A percentile compares a stretch with the other conserved stretches of the same genome.
These are phyloP conservation scores for Debaryomyces sp. DNA, from an alignment of 1,139 yeast species.

Conservation along the genomic window DNA sequence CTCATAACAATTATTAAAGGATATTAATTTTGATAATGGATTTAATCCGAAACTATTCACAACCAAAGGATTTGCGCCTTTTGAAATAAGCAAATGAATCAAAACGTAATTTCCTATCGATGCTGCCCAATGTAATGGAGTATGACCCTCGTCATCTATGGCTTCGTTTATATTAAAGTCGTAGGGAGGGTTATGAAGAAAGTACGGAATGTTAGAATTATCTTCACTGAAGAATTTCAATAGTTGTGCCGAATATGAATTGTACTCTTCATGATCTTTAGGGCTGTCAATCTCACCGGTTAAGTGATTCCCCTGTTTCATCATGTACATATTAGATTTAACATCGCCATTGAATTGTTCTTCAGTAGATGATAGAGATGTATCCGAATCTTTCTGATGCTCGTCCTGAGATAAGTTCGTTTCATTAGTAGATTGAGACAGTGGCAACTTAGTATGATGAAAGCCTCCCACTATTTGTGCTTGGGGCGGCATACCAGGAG, in stretches of 20 bases:
- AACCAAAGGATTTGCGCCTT: slow-evolving; percentile 77
- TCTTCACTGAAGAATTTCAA: slow-evolving; percentile 72
- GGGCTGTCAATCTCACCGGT: slow-evolving; percentile 12
- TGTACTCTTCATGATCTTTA: slow-evolving; percentile 25
- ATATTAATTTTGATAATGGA: slow-evolving; percentile 78
- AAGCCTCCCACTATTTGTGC: slow-evolving; percentile 31
- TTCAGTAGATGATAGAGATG: slow-evolving; percentile 44
- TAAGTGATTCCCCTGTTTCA: slow-evolving; percentile 5
- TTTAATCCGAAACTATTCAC: slow-evolving; percentile 81
- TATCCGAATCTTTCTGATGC: slow-evolving; percentile 45
- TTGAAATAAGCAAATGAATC: slow-evolving; percentile 66
- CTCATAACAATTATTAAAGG: slow-evolving; percentile 87
- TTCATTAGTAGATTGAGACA: slow-evolving; percentile 50
- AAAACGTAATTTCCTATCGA: slow-evolving; percentile 83
- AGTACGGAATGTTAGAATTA: slow-evolving; percentile 71
- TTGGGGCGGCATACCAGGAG: slow-evolving; percentile 11
- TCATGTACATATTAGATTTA: slow-evolving; percentile 12
- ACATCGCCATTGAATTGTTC: slow-evolving; percentile 17
- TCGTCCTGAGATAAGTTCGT: slow-evolving; percentile 52
- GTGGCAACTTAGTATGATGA: slow-evolving; percentile 32
- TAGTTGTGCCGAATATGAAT: slow-evolving; percentile 57
- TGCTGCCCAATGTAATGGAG: slow-evolving; percentile 96
- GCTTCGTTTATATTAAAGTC: slow-evolving; percentile 84
- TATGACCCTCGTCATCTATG: slow-evolving; percentile 94
- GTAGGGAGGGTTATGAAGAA: slow-evolving; percentile 71